Evolutionary conservation across 176 grass and related monocot species (phyloP), one percentile per base, ranked within the genome.

Genomic region (Triticum urartu): DNA sequence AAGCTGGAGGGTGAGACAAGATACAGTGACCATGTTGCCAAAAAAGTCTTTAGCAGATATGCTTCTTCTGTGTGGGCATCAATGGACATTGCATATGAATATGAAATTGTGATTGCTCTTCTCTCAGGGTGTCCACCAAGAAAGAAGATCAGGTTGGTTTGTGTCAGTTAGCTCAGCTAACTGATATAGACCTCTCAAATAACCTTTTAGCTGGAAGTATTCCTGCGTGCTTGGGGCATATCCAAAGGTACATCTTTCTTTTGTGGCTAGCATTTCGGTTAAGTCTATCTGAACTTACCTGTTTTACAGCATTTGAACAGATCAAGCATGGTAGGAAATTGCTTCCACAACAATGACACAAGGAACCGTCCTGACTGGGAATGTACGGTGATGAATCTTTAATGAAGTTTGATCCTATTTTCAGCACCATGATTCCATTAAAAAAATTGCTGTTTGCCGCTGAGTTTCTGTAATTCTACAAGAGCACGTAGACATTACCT

Each of bases 121-220:
- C 15, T 86, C 81, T 81, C 77, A 91, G 89, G 81, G 81, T 77
- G 34, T 89, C 83, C 22, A 20, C 79, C 63, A 87, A 82, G 21
- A 77, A 68, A 5, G 84, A 17, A 78, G 84, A 85, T 72, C 62
- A 86, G 74, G 83, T 83, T 83, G 89, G 97, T 24, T 86, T 99
- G 74, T 99, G 97, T 81, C 78, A 81, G 50, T 86, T 96, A 79
- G 83, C 89, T 78, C 82, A 78, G 54, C 60, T 94, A 69, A 89
- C 62, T 25, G 82, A 94, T 85, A 80, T 90, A 77, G 86, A 93
- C 80, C 95, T 99, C 38, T 99, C 97, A 18, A 81, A 93, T 84
- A 99, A 99, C 87, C 87, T 87, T 87, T 91, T 99, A 61, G 83
- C 69, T 68, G 94, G 97, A 72, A 33, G 87, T 62, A 66, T 99